Conservation (phyloP, 2,329 filamentous ascomycete genomes). For the Talaromyces albobiverticillius region DNA sequence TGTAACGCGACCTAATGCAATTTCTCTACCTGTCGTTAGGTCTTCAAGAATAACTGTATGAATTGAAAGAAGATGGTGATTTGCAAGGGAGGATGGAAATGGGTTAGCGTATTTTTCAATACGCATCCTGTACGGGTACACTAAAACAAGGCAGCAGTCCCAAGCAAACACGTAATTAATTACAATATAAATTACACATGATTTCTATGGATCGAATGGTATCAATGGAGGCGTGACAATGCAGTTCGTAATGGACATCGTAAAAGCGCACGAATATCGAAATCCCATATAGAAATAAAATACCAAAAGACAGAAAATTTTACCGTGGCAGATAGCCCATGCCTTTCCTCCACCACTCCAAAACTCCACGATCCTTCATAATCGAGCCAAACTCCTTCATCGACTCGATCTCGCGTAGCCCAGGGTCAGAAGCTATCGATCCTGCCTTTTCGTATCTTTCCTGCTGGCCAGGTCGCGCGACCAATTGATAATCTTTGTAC, state of each 20-base stretch:
- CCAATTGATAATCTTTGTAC: conserved; percentile 72
- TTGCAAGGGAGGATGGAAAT: conserved; percentile 8
- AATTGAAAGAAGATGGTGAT: conserved; percentile 1
- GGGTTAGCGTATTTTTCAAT: conserved; percentile 1
- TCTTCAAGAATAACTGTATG: too few species aligned
- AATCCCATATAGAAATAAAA: background rate
- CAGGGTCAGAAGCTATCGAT: conserved; percentile 17
- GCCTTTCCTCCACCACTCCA: conserved; percentile 64
- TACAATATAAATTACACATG: background rate
- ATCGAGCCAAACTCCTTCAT: conserved; percentile 62
- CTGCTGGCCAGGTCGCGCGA: conserved; percentile 49
- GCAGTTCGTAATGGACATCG: too few species aligned
- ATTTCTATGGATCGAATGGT: too few species aligned
- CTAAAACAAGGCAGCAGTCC: background rate
- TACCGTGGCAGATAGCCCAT: conserved; percentile 53
- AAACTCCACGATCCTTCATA: conserved; percentile 61
- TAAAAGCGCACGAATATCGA: background rate
- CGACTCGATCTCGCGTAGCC: conserved; percentile 58
- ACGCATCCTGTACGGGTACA: background rate
- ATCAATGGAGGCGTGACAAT: too few species aligned
- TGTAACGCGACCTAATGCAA: background rate
- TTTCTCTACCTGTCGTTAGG: too few species aligned
- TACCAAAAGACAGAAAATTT: background rate
- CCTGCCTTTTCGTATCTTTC: conserved; percentile 16
- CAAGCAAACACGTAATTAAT: background rate